Conservation (phyloP, 169 alveolate species). For the Eimeria brunetti region DNA sequence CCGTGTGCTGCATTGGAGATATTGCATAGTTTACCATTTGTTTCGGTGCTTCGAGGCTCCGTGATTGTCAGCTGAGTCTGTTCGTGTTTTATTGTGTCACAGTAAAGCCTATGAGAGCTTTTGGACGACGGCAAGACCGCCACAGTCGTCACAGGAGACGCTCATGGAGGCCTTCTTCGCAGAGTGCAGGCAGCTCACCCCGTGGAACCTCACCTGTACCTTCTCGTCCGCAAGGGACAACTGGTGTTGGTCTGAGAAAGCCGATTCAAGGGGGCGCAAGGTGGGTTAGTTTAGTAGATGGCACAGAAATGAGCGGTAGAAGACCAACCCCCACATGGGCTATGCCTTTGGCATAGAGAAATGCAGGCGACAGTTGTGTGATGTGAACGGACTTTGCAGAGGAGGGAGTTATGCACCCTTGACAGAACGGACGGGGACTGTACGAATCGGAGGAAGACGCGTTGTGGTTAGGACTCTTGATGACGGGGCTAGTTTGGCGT, state of each 20-base stretch:
- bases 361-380: neutral
- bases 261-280: slow-evolving; percentile 13
- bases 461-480: slow-evolving; percentile 57
- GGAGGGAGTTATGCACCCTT: slow-evolving; percentile 26
- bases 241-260: slow-evolving; percentile 38
- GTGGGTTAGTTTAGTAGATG: neutral
- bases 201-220: slow-evolving; percentile 39
- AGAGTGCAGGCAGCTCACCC: slow-evolving; percentile 69
- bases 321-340: neutral
- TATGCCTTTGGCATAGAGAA: neutral
- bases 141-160: slow-evolving; percentile 47
- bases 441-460: slow-evolving; percentile 57
- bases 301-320: neutral
- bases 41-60: neutral
- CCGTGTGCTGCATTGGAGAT: neutral
- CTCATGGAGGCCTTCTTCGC: slow-evolving; percentile 66
- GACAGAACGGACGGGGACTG: slow-evolving; percentile 45
- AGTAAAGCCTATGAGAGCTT: slow-evolving; percentile 70
- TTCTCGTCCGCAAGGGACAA: slow-evolving; percentile 51
- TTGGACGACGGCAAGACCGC: slow-evolving; percentile 59
- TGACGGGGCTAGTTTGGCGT: slow-evolving; percentile 63
- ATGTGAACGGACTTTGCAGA: neutral
- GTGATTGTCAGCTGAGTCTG: neutral
- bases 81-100: neutral
- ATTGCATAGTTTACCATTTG: neutral